Evolutionary conservation across 805 yeast species (phyloP), one percentile per base, ranked within the genome.

Genomic region (Jamesozyma hellenica): DNA sequence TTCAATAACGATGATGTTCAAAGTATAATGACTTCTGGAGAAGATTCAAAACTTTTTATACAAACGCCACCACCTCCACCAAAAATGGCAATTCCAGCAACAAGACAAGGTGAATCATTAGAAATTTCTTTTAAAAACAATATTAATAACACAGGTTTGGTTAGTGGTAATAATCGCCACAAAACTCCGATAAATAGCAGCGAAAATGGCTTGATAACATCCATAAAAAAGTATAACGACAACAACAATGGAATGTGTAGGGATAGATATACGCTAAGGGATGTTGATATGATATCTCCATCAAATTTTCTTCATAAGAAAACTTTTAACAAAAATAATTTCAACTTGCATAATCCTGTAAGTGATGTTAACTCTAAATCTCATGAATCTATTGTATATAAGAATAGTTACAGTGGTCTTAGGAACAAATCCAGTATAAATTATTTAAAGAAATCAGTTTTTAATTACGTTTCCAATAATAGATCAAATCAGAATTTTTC

Each of bases 81-180:
- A n/a, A 71, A 63, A 52, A 74, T 83, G 79, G 82, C 94, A 0
- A 83, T 84, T 37, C 88, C 94, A 1, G 82, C 92, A 0, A 81
- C 90, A 0, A 61, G 87, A 47, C 73, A 75, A 29, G 94, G 94
- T 6, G 92, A 79, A 49, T 74, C 90, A 0, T 74, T 82, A 2
- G 92, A 83, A 52, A 82, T 84, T 21, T 80, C 50, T 4, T 43
- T 46, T 21, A 14, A 23, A 16, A 34, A 25, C n/a, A 39, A 19
- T 23, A 39, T 35, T 26, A 40, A 32, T 36, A 43, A 30, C 15
- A 42, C 40, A 28, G 43, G 41, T 7, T 29, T 28, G 9, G 11
- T 3, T 10, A 28, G 10, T 15, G 14, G 16, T 11, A 9, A 30
- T 34, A 37, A 21, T 39, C 23, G 23, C 8, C 8, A 21, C 8